These are phyloP conservation scores for Camellia oleifera DNA, from an alignment of 179 eudicot species.

Conservation along the genomic window DNA sequence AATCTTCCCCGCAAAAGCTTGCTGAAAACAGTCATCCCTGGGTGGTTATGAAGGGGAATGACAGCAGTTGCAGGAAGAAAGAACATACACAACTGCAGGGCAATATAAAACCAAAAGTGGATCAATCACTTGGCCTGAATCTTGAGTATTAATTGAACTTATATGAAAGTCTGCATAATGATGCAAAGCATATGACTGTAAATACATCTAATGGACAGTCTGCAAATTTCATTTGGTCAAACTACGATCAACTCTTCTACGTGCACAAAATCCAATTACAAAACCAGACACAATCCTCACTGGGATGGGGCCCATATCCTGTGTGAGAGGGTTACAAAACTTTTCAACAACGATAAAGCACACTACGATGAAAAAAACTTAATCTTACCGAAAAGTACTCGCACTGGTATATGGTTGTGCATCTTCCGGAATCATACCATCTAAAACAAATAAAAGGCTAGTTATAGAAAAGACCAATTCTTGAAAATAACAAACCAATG, in stretches of 20 bases:
- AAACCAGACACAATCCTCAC: no score
- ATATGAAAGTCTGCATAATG: background rate
- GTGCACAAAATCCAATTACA: no score
- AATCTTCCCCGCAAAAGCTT: conserved; percentile 53
- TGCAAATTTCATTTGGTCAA: background rate
- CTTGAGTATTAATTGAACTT: background rate
- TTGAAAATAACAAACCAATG: background rate
- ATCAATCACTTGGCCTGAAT: background rate
- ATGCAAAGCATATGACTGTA: background rate
- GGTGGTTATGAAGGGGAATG: conserved; percentile 79
- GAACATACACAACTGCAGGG: conserved; percentile 49
- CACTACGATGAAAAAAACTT: background rate
- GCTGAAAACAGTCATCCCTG: conserved; percentile 75
- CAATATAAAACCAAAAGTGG: background rate
- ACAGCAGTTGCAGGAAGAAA: conserved; percentile 65
- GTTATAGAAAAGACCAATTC: background rate
- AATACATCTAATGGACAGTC: background rate
- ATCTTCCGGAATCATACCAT: conserved; percentile 14
- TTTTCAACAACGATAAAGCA: background rate
- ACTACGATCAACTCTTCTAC: no score
- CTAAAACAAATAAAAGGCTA: conserved; percentile 28
- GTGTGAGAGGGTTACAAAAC: no score
- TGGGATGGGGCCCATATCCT: no score
- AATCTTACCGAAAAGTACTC: conserved; percentile 57
- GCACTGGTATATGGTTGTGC: conserved; percentile 62